Conservation (phyloP, 2,329 filamentous ascomycete species). For the Sporothrix curviconia region DNA sequence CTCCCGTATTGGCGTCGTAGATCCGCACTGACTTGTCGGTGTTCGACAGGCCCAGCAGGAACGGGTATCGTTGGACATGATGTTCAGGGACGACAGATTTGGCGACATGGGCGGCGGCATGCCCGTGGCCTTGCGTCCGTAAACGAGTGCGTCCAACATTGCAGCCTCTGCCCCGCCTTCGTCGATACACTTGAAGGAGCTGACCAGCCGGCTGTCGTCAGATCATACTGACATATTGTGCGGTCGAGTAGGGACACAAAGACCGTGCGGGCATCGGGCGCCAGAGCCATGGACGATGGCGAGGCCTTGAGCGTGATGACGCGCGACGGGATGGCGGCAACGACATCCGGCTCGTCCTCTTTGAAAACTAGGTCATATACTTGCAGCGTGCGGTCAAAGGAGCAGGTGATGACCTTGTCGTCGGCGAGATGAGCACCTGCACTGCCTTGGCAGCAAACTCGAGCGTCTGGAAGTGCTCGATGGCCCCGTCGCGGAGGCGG, state of each 20-base stretch:
- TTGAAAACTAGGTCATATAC: constrained; percentile 71
- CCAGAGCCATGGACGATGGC: constrained; percentile 74
- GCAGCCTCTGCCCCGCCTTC: constrained; percentile 74
- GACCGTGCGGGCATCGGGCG: constrained; percentile 52
- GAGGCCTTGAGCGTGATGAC: constrained; percentile 80
- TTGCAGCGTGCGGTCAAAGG: constrained; percentile 79
- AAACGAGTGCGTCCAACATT: constrained; percentile 70
- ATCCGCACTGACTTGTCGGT: constrained; percentile 93
- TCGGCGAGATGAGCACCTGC: constrained; percentile 64
- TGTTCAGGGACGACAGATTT: neutral
- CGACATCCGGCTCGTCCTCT: constrained; percentile 54
- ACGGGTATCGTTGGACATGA: constrained; percentile 41
- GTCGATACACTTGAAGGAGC: constrained; percentile 77
- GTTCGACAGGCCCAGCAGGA: constrained; percentile 82
- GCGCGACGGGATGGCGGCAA: constrained; percentile 70
- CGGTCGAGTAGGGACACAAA: constrained; percentile 57
- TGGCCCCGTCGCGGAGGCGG: constrained; percentile 45
- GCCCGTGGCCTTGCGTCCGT: constrained; percentile 44
- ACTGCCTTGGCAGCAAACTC: constrained; percentile 86
- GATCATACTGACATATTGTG: constrained; percentile 53
- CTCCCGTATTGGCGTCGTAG: constrained; percentile 72
- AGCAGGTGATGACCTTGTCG: constrained; percentile 75
- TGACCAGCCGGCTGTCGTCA: constrained; percentile 60
- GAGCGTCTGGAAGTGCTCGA: constrained; percentile 82
- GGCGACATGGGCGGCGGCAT: neutral